A percentile compares a stretch with the other conserved stretches of the same genome.
These are phyloP conservation scores for Trichoderma parareesei DNA, from an alignment of 495 filamentous ascomycete species.

Conservation along the genomic window DNA sequence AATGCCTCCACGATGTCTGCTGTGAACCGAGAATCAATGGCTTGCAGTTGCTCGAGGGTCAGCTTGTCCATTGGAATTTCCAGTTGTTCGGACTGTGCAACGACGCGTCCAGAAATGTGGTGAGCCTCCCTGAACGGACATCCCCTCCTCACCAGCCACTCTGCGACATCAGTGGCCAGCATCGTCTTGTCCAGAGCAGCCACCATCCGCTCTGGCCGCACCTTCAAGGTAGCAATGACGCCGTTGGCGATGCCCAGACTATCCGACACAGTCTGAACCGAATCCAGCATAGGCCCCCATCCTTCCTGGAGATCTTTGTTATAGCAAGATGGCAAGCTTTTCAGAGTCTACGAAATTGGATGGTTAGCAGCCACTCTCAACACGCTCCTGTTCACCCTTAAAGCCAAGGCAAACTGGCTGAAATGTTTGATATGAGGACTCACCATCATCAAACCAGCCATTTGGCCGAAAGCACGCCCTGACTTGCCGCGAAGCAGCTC, in stretches of 20 bases:
- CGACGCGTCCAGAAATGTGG: slow-evolving; percentile 62
- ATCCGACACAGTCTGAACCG: slow-evolving; percentile 70
- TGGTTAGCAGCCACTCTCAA: slow-evolving; percentile 10
- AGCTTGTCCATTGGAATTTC: slow-evolving; percentile 58
- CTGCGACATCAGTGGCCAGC: slow-evolving; percentile 50
- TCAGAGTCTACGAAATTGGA: slow-evolving; percentile 48
- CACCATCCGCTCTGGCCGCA: slow-evolving; percentile 61
- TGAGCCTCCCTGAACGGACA: slow-evolving; percentile 59
- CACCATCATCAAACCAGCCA: slow-evolving; percentile 68
- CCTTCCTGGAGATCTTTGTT: slow-evolving; percentile 88
- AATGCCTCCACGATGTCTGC: slow-evolving; percentile 55
- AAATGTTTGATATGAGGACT: slow-evolving; percentile 11
- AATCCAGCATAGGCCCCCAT: slow-evolving; percentile 73
- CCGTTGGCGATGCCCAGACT: slow-evolving; percentile 73
- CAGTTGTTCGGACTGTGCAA: slow-evolving; percentile 47
- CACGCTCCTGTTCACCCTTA: slow-evolving; percentile 6
- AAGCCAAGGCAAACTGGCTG: slow-evolving; percentile 10
- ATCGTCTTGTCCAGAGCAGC: slow-evolving; percentile 51
- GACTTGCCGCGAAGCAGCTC: slow-evolving; percentile 77
- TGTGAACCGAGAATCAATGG: slow-evolving; percentile 55
- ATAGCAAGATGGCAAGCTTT: slow-evolving; percentile 40
- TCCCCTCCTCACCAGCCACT: slow-evolving; percentile 26
- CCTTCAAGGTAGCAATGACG: slow-evolving; percentile 59
- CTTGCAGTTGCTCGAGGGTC: slow-evolving; percentile 53
- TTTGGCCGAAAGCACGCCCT: slow-evolving; percentile 71